Evolutionary conservation across 345 rosid species (phyloP).

Genomic region (Moricandia arvensis): DNA sequence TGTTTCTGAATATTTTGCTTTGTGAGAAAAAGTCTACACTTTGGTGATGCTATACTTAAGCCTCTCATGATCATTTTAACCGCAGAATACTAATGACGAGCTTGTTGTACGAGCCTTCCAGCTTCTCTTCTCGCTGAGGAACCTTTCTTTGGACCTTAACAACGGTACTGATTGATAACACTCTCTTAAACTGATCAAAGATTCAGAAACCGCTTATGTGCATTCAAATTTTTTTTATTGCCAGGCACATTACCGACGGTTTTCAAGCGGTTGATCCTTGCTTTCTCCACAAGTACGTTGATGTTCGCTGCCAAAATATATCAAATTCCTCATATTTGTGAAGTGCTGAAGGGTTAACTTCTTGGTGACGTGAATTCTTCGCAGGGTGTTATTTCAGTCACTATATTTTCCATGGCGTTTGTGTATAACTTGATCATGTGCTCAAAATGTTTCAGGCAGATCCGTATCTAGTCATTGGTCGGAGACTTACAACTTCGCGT

Average conservation of each 20-base stretch:
- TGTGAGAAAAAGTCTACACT: too few species aligned
- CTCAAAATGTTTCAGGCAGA: conserved; percentile 57
- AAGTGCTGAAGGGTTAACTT: conserved; percentile 54
- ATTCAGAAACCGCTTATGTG: background rate
- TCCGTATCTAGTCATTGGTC: conserved; percentile 67
- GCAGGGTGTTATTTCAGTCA: background rate
- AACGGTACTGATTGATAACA: conserved; percentile 48
- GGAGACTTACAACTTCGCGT: conserved; percentile 66
- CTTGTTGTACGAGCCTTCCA: conserved; percentile 73
- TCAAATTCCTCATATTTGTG: conserved; percentile 54
- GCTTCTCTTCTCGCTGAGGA: conserved; percentile 74
- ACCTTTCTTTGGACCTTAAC: conserved; percentile 48
- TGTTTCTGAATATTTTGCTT: too few species aligned
- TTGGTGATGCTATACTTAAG: background rate
- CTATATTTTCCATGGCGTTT: background rate
- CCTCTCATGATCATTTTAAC: background rate
- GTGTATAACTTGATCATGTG: conserved; percentile 11
- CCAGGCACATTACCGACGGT: conserved; percentile 63
- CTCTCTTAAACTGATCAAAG: conserved; percentile 17
- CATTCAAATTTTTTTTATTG: conserved; percentile 10
- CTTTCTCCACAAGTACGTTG: conserved; percentile 62
- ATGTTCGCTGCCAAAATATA: conserved; percentile 77
- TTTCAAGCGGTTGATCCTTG: conserved; percentile 61
- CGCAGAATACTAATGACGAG: conserved; percentile 66
- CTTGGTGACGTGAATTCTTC: conserved; percentile 62